Percentiles rank a stretch among this genome's conserved stretches.
phyloP scores from a whole-genome alignment of 345 rosid genomes.

The Gossypium rotundifolium region DNA sequence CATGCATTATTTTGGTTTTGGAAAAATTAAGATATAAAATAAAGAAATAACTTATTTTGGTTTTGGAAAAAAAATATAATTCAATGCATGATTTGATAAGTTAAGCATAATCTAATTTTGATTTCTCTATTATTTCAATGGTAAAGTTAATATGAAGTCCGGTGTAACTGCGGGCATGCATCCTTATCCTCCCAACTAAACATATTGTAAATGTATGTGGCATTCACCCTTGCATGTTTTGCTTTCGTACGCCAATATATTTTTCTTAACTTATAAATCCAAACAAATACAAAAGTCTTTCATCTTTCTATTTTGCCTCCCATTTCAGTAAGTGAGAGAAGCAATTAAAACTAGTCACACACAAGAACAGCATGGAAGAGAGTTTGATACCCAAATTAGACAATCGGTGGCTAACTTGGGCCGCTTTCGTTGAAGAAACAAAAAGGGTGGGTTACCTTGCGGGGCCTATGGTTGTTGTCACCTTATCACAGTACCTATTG shows the following conservation, averaged over 20 bases:
- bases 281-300: not conserved
- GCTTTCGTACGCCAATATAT: no score
- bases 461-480: not conserved
- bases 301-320: not conserved
- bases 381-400: not conserved
- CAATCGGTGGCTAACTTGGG: not conserved
- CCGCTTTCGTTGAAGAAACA: not conserved
- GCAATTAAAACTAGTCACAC: not conserved
- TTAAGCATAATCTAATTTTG: no score
- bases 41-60: no score
- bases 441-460: not conserved
- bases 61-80: no score
- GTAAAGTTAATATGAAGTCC: no score
- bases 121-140: no score
- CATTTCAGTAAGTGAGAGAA: not conserved
- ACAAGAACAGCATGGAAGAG: not conserved
- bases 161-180: no score
- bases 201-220: not conserved
- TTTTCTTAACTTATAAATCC: not conserved
- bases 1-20: no score
- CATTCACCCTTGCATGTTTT: no score
- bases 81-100: no score
- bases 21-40: no score
- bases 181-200: no score
- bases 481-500: constrained; percentile 10